phyloP scores from a whole-genome alignment of 257 asterid species.

The Rauvolfia tetraphylla region DNA sequence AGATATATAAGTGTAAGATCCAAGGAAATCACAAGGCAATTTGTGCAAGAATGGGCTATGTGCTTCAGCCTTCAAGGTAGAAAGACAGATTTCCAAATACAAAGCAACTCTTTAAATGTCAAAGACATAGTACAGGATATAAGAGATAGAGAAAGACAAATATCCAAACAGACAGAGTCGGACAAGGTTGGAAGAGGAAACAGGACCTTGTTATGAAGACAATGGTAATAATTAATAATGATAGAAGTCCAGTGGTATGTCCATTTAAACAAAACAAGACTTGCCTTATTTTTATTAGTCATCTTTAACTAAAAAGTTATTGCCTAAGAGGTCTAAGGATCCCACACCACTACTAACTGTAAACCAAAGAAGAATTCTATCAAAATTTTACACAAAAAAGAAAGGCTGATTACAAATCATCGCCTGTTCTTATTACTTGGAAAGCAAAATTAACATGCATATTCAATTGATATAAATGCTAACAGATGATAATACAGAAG shows the following conservation, averaged over 20 bases:
- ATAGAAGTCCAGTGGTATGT: neutral
- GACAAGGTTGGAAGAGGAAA: neutral
- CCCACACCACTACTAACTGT: neutral
- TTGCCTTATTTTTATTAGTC: neutral
- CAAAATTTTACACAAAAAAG: too few relatives aligned
- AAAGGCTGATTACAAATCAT: neutral
- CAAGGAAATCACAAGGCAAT: neutral
- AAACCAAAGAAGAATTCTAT: neutral
- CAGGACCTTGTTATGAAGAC: neutral
- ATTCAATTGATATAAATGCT: neutral
- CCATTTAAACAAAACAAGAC: neutral
- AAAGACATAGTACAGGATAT: neutral
- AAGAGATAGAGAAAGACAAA: neutral
- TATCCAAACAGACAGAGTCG: neutral
- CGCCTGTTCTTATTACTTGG: neutral
- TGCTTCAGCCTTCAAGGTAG: neutral
- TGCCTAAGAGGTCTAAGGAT: neutral
- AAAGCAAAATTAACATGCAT: neutral
- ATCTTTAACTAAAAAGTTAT: neutral
- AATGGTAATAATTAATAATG: neutral
- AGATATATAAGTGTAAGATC: neutral
- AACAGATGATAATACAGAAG: neutral
- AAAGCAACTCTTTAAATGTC: neutral
- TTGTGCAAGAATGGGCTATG: neutral
- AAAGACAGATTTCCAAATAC: neutral